Evolutionary conservation across 345 rosid genomes (phyloP), one percentile per base, ranked within the genome.

Genomic region (Lepidium aucheri): DNA sequence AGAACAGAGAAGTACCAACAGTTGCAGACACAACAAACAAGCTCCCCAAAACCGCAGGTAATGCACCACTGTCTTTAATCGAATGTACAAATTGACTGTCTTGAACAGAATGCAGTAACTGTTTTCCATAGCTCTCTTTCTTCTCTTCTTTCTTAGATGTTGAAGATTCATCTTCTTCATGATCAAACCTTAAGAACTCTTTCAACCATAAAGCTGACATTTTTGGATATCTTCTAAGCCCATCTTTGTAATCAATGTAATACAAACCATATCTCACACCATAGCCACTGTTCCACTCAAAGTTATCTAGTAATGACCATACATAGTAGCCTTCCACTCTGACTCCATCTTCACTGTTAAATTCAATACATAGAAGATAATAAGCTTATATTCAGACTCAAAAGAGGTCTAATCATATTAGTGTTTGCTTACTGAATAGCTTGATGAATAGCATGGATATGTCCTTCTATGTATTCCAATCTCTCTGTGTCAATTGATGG

Each of bases 301-400:
- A 86, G 68, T 86, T 78, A 60, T 85, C 90, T 5, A 83, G 33
- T 49, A 88, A 80, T 15, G 85, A 72, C 95, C 92, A 88, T 38
- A 60, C 68, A 6, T 63, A 81, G 53, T 86, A 89, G 17, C 83
- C 85, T 65, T 70, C 81, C 38, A 86, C 85, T n/a, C 82, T 65
- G 0, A 69, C 83, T 54, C 87, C 86, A 7, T 78, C 83, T 76
- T 80, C 74, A 6, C 74, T 75, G 70, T 62, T 55, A 53, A 32
- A 35, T 22, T 53, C 43, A 65, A 58, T 13, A 35, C 17, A 28
- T 4, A 12, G 15, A 34, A 43, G 22, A 47, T 16, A 43, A 15
- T 52, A 14, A 30, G 9, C 16, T 1, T 0, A n/a, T 16, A 15
- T 39, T 16, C 11, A 61, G 6, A 33, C 14, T 18, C 16, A 35